Conservation (phyloP, 164 flowering plant species). For the Magnolia officinalis region DNA sequence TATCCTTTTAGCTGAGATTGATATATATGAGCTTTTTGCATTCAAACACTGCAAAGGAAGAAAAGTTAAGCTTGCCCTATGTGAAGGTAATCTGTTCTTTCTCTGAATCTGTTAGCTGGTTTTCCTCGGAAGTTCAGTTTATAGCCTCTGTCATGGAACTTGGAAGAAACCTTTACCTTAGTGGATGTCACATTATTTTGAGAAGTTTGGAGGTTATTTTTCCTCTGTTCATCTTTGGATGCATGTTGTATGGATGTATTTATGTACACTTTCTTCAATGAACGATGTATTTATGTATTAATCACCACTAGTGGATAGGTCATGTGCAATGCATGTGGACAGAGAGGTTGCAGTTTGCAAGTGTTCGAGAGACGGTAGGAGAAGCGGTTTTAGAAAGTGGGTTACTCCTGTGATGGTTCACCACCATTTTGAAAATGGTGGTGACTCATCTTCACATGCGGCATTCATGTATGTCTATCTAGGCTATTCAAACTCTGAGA, state of each 20-base stretch:
- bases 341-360: no score
- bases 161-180: no score
- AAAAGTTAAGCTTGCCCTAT: conserved; percentile 82
- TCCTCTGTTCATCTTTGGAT: not conserved
- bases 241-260: not conserved
- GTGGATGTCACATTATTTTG: not conserved
- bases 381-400: no score
- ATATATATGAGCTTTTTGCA: conserved; percentile 92
- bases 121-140: not conserved
- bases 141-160: not conserved
- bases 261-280: not conserved
- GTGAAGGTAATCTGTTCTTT: conserved; percentile 60
- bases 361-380: no score
- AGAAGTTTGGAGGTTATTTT: not conserved
- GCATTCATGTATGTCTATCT: no score
- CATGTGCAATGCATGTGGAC: not conserved
- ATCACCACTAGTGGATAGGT: no score
- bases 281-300: no score
- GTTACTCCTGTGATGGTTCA: no score
- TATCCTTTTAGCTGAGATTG: conserved; percentile 93
- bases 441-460: no score
- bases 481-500: no score
- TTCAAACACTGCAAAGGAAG: conserved; percentile 97
- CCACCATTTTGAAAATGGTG: no score
- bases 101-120: not conserved